Evolutionary conservation across 78 protist genomes (phyloP), one percentile per base, ranked within the genome.

Genomic region (Dictyostelium brefeldianum): DNA sequence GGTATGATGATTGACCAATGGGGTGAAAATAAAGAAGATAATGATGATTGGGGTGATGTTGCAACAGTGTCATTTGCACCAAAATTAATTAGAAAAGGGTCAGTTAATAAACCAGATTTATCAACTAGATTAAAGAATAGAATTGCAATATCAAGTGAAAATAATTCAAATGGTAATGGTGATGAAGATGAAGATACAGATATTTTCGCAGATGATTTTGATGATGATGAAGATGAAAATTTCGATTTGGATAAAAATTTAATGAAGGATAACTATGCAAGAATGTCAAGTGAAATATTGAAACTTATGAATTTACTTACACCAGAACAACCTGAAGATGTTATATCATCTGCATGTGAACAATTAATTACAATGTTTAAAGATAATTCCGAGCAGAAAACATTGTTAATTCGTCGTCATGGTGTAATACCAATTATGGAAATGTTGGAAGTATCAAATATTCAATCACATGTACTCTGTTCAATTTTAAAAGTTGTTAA

Each of bases 341-440:
- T 67, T n/a, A 54, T 92, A 3, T 56, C 89, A 5, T 29, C 50
- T 36, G 67, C 80, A 22, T 78, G 92, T 50, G 83, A 94, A 17
- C 83, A 62, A 83, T 70, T 91, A 80, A 67, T 89, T 69, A 59
- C 69, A 31, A 53, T 97, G 29, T 95, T 97, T 54, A 47, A 59
- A 54, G 95, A 78, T 17, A 56, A 95, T 17, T 97, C 97, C 11
- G 94, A 95, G n/a, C 95, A 84, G 47, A 91, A 84, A 46, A 81
- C 69, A 50, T 53, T 93, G 2, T 64, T 96, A 1, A 97, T 95
- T 78, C 27, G 95, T 36, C 82, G 97, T 75, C 98, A 97, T 80
- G 98, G 98, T 25, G 91, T 97, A 7, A 81, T 97, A 18, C 98
- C 98, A n/a, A 90, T 97, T 20, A 80, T 97, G 92, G 97, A 96